A percentile compares a stretch with the other conserved stretches of the same genome.
These are phyloP conservation scores for Beta vulgaris DNA, from an alignment of 148 eudicot genomes.

Conservation along the genomic window DNA sequence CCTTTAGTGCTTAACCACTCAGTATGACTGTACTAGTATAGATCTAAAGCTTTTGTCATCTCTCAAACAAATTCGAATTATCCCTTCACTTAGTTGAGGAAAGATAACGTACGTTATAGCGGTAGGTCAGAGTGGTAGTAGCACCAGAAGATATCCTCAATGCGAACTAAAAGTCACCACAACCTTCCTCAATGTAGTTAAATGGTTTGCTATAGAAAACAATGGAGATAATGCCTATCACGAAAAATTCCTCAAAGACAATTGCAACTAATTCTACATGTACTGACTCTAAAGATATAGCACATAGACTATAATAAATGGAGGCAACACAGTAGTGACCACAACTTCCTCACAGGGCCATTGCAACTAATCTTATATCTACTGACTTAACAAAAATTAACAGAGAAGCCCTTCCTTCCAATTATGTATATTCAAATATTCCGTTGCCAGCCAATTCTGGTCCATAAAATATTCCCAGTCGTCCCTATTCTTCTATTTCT, in stretches of 20 bases:
- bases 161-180: background rate
- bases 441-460: background rate
- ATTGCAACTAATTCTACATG: background rate
- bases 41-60: background rate
- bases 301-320: background rate
- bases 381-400: background rate
- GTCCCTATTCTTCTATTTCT: background rate
- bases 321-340: background rate
- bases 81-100: background rate
- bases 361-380: background rate
- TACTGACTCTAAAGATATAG: too few species aligned
- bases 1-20: background rate
- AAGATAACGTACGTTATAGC: background rate
- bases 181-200: background rate
- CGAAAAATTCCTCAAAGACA: background rate
- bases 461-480: background rate
- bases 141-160: background rate
- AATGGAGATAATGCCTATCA: background rate
- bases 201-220: background rate
- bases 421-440: too few species aligned
- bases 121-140: slow-evolving; percentile 3
- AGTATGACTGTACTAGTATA: background rate
- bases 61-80: slow-evolving; percentile 1
- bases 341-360: background rate
- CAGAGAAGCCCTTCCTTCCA: background rate